These are phyloP conservation scores for Populus nigra DNA, from an alignment of 345 rosid species.

Conservation along the genomic window DNA sequence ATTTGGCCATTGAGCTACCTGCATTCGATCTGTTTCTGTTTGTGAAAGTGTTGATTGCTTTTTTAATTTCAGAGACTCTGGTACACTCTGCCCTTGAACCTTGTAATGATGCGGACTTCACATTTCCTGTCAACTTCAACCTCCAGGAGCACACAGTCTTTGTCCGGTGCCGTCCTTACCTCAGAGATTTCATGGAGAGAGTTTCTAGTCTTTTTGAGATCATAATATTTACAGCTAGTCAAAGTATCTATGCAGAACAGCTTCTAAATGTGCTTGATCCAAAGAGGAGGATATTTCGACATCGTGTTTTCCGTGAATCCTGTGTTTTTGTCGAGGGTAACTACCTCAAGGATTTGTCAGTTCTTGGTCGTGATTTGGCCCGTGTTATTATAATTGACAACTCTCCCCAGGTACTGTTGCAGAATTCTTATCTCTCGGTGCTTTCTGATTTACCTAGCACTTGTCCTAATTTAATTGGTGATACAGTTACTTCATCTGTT, in stretches of 20 bases:
- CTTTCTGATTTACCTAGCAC: background rate
- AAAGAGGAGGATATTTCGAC: constrained; percentile 84
- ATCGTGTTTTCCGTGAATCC: constrained; percentile 90
- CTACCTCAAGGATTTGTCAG: constrained; percentile 86
- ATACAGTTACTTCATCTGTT: background rate
- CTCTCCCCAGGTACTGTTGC: constrained; percentile 83
- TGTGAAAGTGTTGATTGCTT: constrained; percentile 4
- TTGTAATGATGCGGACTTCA: constrained; percentile 82
- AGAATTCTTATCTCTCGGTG: background rate
- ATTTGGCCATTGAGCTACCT: constrained; percentile 2
- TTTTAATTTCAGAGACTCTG: constrained; percentile 69
- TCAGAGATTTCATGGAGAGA: constrained; percentile 86
- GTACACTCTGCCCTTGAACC: constrained; percentile 92
- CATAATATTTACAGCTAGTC: constrained; percentile 95
- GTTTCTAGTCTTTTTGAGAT: constrained; percentile 83
- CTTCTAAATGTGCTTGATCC: constrained; percentile 99
- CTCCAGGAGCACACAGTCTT: constrained; percentile 79
- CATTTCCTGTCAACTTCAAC: constrained; percentile 85
- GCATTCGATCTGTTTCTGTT: background rate
- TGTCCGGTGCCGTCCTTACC: constrained; percentile 91
- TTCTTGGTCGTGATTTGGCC: constrained; percentile 93
- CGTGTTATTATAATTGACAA: constrained; percentile 85
- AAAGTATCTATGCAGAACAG: constrained; percentile 93
- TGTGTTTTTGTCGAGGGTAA: constrained; percentile 95
- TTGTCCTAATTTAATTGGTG: background rate